phyloP scores from a whole-genome alignment of 768 basidiomycete species.

The Agrocybe pediades region DNA sequence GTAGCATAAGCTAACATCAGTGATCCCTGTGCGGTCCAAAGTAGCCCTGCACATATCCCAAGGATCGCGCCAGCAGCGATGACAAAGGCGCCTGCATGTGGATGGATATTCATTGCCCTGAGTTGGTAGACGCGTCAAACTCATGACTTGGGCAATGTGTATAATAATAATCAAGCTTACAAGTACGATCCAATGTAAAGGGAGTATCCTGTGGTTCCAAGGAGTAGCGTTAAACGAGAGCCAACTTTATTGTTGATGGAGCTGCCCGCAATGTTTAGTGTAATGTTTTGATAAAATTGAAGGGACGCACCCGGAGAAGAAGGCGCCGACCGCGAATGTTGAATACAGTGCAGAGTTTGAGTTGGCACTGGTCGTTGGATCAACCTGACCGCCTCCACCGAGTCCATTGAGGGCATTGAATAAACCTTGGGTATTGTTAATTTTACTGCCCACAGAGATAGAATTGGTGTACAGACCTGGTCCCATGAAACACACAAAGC shows the following conservation, averaged over 20 bases:
- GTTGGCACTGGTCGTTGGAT: conserved; percentile 66
- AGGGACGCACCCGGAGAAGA: conserved; percentile 59
- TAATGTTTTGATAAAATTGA: background rate
- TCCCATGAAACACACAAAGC: conserved; percentile 71
- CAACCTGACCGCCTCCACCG: conserved; percentile 77
- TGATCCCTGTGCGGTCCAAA: conserved; percentile 87
- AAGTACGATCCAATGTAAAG: conserved; percentile 75
- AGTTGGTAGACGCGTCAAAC: background rate
- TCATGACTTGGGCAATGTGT: background rate
- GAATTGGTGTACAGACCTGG: conserved; percentile 35
- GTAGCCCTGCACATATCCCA: conserved; percentile 67
- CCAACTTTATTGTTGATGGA: conserved; percentile 83
- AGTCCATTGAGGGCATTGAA: conserved; percentile 83
- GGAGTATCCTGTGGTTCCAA: conserved; percentile 78
- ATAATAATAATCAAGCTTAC: conserved; percentile 39
- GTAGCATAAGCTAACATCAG: conserved; percentile 86
- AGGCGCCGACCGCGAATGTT: conserved; percentile 45
- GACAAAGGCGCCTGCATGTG: conserved; percentile 59
- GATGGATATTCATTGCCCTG: conserved; percentile 74
- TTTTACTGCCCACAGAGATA: background rate
- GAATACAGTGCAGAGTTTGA: conserved; percentile 69
- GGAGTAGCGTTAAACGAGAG: conserved; percentile 66
- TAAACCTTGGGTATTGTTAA: conserved; percentile 43
- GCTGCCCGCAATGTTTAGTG: conserved; percentile 31
- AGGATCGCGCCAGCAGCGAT: conserved; percentile 73